Base-by-base conservation (phyloP, 2,329 filamentous ascomycete species). In the Aaosphaeria arxii region DNA sequence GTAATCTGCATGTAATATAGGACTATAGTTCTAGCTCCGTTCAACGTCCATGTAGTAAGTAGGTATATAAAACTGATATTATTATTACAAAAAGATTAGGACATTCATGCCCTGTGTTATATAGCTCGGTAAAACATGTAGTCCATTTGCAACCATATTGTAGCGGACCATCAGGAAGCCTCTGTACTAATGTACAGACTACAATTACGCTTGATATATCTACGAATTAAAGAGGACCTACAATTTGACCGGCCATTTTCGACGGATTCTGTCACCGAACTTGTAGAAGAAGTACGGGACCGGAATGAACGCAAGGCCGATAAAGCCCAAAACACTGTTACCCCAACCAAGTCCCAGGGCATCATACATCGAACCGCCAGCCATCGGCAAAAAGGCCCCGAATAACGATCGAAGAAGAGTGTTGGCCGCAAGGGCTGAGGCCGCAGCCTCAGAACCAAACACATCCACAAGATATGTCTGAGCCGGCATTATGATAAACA, bases 261-360 rank as follows among this genome's bases (percentile, higher is more conserved):
- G 7, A 11, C 43, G 17, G 42, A 50, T 42, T 5, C n/a, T 24
- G 6, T 66, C 70, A 30, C 86, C 87, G 63, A 87, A 88, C 54
- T 77, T 81, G 70, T 86, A 86, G 65, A 91, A 87, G 4, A 89
- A 62, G 62, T 86, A 84, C 0, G 87, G 86, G 59, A 86, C 84
- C 0, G 87, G 85, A 29, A 88, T 72, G 64, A 86, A 88, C 4
- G 75, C 76, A 4, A 89, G 64, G 0, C 85, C 80, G 5, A 91
- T 71, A 69, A 91, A 89, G 0, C 83, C 88, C 0, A 86, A 85
- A 7, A 91, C 71, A 6, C 45, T 51, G 35, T 54, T 61, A 38
- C 53, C 55, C 52, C 54, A 57, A 9, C 73, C 61, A 5, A 61
- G 54, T 7, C 56, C 60, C n/a, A 64, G 48, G 1, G 31, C 32